phyloP scores from a whole-genome alignment of 1,284 basidiomycete species.

The Abortiporus biennis region DNA sequence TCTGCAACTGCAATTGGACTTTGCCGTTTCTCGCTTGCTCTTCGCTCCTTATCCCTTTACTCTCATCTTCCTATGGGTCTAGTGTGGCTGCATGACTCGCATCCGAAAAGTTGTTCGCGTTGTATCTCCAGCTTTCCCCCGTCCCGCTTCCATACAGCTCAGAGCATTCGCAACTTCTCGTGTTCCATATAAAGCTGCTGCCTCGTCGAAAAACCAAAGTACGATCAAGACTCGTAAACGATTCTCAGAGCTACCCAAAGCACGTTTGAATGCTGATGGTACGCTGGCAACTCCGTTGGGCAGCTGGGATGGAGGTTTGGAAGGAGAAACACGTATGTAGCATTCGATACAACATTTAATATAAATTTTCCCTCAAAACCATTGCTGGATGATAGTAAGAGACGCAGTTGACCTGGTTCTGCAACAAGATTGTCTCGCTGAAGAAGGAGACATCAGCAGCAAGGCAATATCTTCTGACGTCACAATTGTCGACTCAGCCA shows the following conservation, averaged over 20 bases:
- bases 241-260: constrained; percentile 49
- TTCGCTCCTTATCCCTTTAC: too few species aligned
- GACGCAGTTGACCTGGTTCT: too few species aligned
- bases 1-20: too few species aligned
- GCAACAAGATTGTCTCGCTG: too few species aligned
- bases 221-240: constrained; percentile 42
- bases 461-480: too few species aligned
- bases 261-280: constrained; percentile 35
- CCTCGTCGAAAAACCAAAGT: neutral
- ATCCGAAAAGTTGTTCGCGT: neutral
- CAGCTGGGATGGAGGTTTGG: constrained; percentile 18
- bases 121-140: neutral
- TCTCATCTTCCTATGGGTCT: neutral
- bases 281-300: constrained; percentile 20
- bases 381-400: too few species aligned
- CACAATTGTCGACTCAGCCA: too few species aligned
- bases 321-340: constrained; percentile 1
- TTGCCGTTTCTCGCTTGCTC: too few species aligned
- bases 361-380: too few species aligned
- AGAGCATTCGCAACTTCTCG: neutral
- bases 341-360: neutral
- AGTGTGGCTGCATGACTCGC: neutral
- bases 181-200: neutral
- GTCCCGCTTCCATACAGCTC: neutral
- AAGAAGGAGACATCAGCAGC: too few species aligned